Conservation (phyloP, 129 eudicot genomes). For the Tagetes erecta region DNA sequence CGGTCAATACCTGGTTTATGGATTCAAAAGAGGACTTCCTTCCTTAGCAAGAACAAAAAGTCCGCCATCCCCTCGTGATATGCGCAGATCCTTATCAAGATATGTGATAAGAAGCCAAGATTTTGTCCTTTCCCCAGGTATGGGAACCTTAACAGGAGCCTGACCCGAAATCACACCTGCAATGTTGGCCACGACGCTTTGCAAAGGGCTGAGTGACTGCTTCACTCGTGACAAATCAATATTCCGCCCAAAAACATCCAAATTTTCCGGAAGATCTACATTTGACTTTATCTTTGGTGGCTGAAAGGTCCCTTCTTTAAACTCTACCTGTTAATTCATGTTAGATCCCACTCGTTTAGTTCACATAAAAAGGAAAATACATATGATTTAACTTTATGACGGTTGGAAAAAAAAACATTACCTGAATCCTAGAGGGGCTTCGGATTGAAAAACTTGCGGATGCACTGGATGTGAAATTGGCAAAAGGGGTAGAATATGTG, state of each 20-base stretch:
- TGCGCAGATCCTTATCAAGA: neutral
- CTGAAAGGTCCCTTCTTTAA: neutral
- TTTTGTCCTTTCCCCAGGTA: neutral
- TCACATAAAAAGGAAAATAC: neutral
- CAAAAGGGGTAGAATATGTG: constrained; percentile 6
- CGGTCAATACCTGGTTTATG: neutral
- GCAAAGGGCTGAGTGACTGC: neutral
- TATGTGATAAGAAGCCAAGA: neutral
- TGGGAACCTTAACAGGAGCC: neutral
- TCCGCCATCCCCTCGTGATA: neutral
- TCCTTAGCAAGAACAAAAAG: neutral
- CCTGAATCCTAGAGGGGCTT: neutral
- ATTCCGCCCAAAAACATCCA: neutral
- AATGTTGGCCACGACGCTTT: neutral
- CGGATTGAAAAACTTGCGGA: neutral
- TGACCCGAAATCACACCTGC: neutral
- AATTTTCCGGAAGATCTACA: neutral
- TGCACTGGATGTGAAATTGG: neutral
- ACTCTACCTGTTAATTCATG: neutral
- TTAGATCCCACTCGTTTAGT: neutral
- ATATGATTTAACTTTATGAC: neutral
- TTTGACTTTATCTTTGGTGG: neutral
- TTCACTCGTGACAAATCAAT: neutral
- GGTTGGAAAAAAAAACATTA: neutral
- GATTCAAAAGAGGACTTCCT: constrained; percentile 5